These are phyloP conservation scores for Bondarzewia mesenterica DNA, from an alignment of 1,284 basidiomycete genomes.

Conservation along the genomic window DNA sequence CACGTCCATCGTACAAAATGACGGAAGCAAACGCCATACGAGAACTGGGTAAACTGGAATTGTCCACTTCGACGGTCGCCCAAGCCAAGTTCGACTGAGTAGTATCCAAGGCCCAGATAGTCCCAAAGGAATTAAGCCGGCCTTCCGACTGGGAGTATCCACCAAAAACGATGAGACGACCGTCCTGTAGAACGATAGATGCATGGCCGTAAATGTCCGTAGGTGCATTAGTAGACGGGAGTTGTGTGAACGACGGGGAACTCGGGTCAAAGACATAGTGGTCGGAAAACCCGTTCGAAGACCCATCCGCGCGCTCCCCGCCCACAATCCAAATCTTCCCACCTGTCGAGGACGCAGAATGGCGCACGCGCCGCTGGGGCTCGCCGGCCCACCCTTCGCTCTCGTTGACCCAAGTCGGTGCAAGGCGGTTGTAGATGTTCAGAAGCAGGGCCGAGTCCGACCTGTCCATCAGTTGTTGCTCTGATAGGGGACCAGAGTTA, in stretches of 20 bases:
- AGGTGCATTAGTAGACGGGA: conserved; percentile 52
- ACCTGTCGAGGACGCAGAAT: conserved; percentile 45
- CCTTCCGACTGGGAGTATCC: conserved; percentile 51
- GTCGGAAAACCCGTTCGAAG: conserved; percentile 49
- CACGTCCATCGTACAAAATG: conserved; percentile 41
- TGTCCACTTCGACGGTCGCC: conserved; percentile 35
- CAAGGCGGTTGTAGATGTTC: conserved; percentile 28
- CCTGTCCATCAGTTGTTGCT: conserved; percentile 38
- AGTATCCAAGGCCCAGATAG: conserved; percentile 61
- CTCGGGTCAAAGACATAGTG: conserved; percentile 56
- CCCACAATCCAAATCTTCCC: conserved; percentile 62
- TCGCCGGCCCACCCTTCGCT: conserved; percentile 51
- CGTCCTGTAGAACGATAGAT: conserved; percentile 59
- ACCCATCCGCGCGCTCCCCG: conserved; percentile 74
- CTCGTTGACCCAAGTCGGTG: conserved; percentile 41
- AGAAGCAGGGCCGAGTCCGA: conserved; percentile 61
- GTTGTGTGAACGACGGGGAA: conserved; percentile 40
- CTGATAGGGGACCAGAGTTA: conserved; percentile 52
- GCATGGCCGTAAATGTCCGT: conserved; percentile 65
- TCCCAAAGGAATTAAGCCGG: conserved; percentile 45
- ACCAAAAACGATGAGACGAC: conserved; percentile 67
- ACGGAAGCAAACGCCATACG: conserved; percentile 63
- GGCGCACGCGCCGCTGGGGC: conserved; percentile 67
- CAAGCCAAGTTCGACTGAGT: conserved; percentile 40
- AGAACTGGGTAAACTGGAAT: conserved; percentile 40